Conservation (phyloP, 2,329 filamentous ascomycete genomes). For the Fusarium pilosicola region DNA sequence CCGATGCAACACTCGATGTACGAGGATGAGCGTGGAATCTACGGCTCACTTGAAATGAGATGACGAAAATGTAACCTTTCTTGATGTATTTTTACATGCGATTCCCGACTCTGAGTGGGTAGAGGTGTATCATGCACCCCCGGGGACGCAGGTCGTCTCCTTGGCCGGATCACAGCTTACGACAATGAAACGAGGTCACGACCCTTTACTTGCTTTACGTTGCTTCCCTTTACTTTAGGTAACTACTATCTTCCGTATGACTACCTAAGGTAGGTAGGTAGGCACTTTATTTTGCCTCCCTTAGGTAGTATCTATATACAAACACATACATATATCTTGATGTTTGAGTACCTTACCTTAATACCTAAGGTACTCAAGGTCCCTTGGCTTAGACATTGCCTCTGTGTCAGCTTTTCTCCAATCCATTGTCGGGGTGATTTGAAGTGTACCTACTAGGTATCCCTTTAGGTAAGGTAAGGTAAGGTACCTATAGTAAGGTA, state of each 20-base stretch:
- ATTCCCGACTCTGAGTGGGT: constrained; percentile 8
- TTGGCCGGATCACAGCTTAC: constrained; percentile 29
- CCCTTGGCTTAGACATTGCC: background rate
- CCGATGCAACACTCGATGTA: constrained; percentile 21
- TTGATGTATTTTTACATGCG: constrained; percentile 21
- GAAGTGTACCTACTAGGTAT: background rate
- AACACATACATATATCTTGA: background rate
- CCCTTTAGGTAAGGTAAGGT: background rate
- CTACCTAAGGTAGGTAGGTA: background rate
- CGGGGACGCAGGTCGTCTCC: constrained; percentile 27
- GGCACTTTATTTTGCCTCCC: background rate
- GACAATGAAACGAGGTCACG: constrained; percentile 32
- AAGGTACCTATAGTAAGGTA: too few relatives aligned
- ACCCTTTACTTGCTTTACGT: constrained; percentile 3
- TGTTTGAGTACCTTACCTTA: background rate
- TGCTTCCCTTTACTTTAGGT: background rate
- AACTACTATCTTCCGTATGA: background rate
- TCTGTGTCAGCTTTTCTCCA: background rate
- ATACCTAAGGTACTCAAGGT: background rate
- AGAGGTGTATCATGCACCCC: constrained; percentile 3
- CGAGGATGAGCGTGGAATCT: constrained; percentile 27
- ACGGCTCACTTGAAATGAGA: constrained; percentile 27
- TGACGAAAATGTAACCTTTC: constrained; percentile 1
- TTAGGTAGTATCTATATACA: background rate
- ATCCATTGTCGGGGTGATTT: background rate